phyloP scores from a whole-genome alignment of 495 filamentous ascomycete genomes.

The Talaromyces thailandensis region DNA sequence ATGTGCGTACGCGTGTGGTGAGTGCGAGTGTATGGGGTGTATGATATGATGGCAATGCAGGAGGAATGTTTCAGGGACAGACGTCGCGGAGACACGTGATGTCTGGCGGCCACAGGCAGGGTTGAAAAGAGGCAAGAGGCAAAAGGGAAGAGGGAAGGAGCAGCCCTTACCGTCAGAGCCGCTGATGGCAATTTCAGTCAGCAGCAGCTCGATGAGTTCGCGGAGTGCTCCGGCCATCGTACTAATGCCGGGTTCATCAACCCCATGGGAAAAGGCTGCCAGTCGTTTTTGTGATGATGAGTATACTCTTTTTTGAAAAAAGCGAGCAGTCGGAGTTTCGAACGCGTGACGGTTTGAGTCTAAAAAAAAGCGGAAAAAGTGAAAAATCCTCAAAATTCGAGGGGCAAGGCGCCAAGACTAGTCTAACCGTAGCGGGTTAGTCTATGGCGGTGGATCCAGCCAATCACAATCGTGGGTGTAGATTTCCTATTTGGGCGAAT shows the following conservation, averaged over 20 bases:
- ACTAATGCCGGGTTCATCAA: not conserved
- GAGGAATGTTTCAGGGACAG: not conserved
- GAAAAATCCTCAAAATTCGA: not conserved
- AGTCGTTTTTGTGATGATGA: not conserved
- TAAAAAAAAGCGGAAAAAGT: too few species aligned
- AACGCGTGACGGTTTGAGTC: conserved; percentile 1
- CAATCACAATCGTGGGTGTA: not conserved
- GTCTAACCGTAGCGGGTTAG: not conserved
- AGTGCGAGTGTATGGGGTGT: too few species aligned
- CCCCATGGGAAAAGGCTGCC: not conserved
- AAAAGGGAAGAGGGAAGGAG: not conserved
- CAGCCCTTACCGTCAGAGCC: conserved; percentile 57
- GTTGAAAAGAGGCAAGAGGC: too few species aligned
- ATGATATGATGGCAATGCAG: too few species aligned
- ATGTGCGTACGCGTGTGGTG: too few species aligned
- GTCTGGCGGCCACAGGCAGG: conserved; percentile 7
- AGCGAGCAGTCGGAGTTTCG: not conserved
- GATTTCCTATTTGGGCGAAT: not conserved
- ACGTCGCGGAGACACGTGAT: not conserved
- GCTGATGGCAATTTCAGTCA: conserved; percentile 61
- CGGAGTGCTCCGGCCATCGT: conserved; percentile 59
- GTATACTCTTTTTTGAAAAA: not conserved
- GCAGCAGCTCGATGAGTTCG: conserved; percentile 59
- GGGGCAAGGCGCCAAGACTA: not conserved
- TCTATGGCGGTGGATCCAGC: too few species aligned